Conservation (phyloP, 306 rosid species). For the Inga leiocalycina region DNA sequence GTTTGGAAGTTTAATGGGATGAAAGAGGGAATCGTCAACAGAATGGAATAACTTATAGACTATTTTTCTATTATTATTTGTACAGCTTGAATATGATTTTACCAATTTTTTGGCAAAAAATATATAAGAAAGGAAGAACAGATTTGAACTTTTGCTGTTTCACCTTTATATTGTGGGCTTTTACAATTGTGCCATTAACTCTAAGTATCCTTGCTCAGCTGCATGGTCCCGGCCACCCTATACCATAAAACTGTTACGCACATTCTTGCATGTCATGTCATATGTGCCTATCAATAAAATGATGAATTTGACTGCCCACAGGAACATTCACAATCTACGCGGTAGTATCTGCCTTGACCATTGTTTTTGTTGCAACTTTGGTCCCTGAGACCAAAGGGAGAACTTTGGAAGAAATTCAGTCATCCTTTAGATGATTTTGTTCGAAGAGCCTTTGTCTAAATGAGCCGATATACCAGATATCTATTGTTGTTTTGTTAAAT, state of each 20-base stretch:
- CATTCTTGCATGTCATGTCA: neutral
- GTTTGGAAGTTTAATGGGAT: neutral
- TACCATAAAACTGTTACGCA: neutral
- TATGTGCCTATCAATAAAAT: constrained; percentile 10
- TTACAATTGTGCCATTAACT: neutral
- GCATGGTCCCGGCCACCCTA: neutral
- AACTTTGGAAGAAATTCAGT: constrained; percentile 85
- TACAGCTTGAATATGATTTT: neutral
- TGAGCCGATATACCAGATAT: neutral
- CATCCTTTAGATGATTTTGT: constrained; percentile 37
- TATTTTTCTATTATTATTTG: neutral
- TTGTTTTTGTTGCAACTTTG: constrained; percentile 55
- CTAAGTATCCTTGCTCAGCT: neutral
- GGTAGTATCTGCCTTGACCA: constrained; percentile 53
- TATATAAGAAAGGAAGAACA: neutral
- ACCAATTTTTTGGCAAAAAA: neutral
- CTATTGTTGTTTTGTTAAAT: neutral
- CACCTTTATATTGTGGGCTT: neutral
- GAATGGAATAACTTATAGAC: neutral
- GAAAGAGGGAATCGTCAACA: neutral
- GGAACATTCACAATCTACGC: constrained; percentile 73
- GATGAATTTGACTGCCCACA: constrained; percentile 34
- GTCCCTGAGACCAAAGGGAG: constrained; percentile 92
- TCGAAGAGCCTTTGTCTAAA: neutral
- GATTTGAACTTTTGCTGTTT: neutral